Percentiles rank a stretch among this genome's conserved stretches.
These are phyloP conservation scores for Acer campestre DNA, from an alignment of 345 rosid genomes.

Conservation along the genomic window DNA sequence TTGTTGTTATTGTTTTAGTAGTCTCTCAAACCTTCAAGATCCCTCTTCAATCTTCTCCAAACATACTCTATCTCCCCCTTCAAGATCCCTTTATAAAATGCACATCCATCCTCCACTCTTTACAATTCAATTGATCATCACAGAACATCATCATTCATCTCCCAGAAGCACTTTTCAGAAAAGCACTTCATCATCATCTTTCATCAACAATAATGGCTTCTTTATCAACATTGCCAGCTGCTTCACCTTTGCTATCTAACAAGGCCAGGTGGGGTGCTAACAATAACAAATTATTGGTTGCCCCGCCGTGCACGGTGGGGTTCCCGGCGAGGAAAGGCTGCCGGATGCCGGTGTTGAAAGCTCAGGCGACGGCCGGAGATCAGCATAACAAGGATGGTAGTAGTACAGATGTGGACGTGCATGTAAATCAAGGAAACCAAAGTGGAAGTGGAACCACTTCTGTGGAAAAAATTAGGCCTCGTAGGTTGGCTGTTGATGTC, in stretches of 20 bases:
- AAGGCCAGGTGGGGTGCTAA: not conserved
- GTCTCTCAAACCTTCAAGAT: conserved; percentile 27
- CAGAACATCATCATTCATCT: not conserved
- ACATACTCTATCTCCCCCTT: too few relatives aligned
- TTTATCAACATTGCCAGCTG: conserved; percentile 31
- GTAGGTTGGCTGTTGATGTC: conserved; percentile 44
- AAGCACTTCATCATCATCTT: not conserved
- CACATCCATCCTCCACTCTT: not conserved
- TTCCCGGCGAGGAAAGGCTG: conserved; percentile 27
- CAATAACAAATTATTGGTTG: not conserved
- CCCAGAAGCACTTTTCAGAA: not conserved
- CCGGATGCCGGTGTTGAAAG: conserved; percentile 35
- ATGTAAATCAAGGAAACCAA: conserved; percentile 39
- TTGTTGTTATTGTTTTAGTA: not conserved
- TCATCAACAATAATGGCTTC: conserved; percentile 34
- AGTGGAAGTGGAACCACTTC: conserved; percentile 21
- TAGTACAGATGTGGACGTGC: conserved; percentile 50
- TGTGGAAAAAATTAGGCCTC: conserved; percentile 48
- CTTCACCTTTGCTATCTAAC: conserved; percentile 27
- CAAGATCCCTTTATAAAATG: not conserved
- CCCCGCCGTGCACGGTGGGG: conserved; percentile 28
- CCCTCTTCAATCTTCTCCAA: conserved; percentile 22
- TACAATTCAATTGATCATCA: too few relatives aligned
- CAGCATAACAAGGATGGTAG: conserved; percentile 27
- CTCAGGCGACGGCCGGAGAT: conserved; percentile 37